phyloP scores from a whole-genome alignment of 2,329 filamentous ascomycete species.

The Huntiella savannae region DNA sequence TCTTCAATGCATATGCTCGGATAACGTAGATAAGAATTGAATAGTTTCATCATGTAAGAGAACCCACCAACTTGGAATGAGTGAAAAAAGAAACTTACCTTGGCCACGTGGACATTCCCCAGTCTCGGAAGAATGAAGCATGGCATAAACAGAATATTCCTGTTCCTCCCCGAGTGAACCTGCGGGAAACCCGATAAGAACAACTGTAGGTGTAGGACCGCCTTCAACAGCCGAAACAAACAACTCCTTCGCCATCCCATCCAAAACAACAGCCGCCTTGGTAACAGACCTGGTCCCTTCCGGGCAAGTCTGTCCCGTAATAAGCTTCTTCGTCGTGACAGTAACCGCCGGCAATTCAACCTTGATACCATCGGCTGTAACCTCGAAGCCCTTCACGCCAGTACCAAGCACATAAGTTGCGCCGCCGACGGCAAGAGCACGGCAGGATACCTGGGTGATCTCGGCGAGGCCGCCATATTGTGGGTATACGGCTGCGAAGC shows the following conservation, averaged over 20 bases:
- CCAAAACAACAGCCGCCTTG: constrained; percentile 45
- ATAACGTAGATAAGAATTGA: constrained; percentile 99
- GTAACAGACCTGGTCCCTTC: constrained; percentile 2
- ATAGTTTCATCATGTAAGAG: constrained; percentile 64
- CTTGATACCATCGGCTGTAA: constrained; percentile 12
- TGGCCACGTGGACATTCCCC: constrained; percentile 78
- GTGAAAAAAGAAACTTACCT: constrained; percentile 45
- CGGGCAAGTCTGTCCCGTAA: constrained; percentile 19
- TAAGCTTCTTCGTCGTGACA: constrained; percentile 27
- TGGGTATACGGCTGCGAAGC: constrained; percentile 74
- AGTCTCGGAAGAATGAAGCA: constrained; percentile 73
- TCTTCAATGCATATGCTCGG: constrained; percentile 81
- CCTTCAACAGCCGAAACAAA: constrained; percentile 59
- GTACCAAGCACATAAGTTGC: constrained; percentile 74
- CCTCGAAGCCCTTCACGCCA: constrained; percentile 30
- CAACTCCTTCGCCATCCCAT: constrained; percentile 41
- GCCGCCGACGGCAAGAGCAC: constrained; percentile 77
- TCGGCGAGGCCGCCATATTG: constrained; percentile 89
- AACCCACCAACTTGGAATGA: constrained; percentile 11
- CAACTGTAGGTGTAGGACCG: constrained; percentile 54
- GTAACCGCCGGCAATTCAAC: constrained; percentile 7
- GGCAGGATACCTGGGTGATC: constrained; percentile 77
- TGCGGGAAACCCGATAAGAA: constrained; percentile 46
- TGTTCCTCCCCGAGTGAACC: constrained; percentile 24
- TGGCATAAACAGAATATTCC: constrained; percentile 32